A percentile compares a stretch with the other conserved stretches of the same genome.
Conservation (phyloP, 371 early-diverging fungal genomes). For the Thermomucor indicae-seudaticae region DNA sequence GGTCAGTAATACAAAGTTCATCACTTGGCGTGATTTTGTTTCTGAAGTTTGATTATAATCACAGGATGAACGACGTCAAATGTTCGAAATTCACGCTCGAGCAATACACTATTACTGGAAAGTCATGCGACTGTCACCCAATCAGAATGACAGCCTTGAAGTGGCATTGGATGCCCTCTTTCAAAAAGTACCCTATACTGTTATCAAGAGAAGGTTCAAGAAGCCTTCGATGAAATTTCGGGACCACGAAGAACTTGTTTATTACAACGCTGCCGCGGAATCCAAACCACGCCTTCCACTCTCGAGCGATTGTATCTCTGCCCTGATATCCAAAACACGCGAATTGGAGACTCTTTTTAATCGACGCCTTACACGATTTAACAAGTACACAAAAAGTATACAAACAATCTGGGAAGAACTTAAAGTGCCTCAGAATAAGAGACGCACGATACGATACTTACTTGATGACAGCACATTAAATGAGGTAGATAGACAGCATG, state of each 20-base stretch:
- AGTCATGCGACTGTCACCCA: constrained; percentile 4
- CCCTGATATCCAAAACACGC: constrained; percentile 1
- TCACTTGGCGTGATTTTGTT: too few relatives aligned
- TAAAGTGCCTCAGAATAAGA: constrained; percentile 6
- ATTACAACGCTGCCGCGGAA: too few relatives aligned
- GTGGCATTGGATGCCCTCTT: constrained; percentile 4
- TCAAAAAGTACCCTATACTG: neutral
- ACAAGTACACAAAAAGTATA: constrained; percentile 15
- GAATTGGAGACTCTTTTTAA: constrained; percentile 4
- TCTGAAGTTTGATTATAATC: too few relatives aligned
- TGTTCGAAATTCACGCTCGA: constrained; percentile 11
- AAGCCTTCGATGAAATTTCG: too few relatives aligned
- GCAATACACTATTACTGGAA: constrained; percentile 21
- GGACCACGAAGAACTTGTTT: too few relatives aligned
- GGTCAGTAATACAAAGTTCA: constrained; percentile 5
- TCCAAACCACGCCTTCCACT: too few relatives aligned
- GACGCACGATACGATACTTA: constrained; percentile 9
- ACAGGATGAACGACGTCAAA: constrained; percentile 6
- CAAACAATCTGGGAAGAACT: constrained; percentile 16
- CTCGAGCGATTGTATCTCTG: too few relatives aligned
- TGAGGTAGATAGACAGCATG: constrained; percentile 8
- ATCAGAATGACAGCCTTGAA: constrained; percentile 7
- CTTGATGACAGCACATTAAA: constrained; percentile 3
- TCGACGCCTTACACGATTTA: constrained; percentile 8
- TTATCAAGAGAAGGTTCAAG: too few relatives aligned